These are phyloP conservation scores for Oldenlandia corymbosa DNA, from an alignment of 257 asterid species.

Conservation along the genomic window DNA sequence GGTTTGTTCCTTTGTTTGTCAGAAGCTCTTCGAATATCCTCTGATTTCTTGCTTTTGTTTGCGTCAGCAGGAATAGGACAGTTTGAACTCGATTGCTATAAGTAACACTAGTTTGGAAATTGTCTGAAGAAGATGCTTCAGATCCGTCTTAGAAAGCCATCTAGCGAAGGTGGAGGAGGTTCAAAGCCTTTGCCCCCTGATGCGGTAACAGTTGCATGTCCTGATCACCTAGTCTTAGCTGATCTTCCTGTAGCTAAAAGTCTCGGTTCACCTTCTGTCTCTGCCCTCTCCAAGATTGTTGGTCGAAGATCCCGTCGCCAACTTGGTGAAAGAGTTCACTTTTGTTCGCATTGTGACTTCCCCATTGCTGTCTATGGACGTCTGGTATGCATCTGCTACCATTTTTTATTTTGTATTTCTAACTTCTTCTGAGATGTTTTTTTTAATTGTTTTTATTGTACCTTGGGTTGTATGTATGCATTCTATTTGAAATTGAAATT, in stretches of 20 bases:
- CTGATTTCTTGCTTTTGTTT: neutral
- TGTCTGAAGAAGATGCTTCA: conserved; percentile 62
- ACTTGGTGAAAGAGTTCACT: conserved; percentile 92
- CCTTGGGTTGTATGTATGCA: neutral
- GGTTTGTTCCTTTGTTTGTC: neutral
- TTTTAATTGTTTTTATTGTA: neutral
- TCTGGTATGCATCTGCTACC: conserved; percentile 46
- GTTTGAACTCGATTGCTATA: neutral
- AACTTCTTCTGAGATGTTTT: neutral
- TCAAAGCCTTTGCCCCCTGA: conserved; percentile 55
- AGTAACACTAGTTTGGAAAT: neutral
- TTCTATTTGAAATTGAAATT: neutral
- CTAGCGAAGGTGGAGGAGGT: conserved; percentile 57
- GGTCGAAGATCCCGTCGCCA: conserved; percentile 95
- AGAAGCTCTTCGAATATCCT: neutral
- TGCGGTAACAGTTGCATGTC: conserved; percentile 87
- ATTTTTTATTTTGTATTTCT: neutral
- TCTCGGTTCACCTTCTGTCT: conserved; percentile 55
- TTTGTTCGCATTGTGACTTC: conserved; percentile 80
- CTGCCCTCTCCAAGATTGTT: conserved; percentile 53
- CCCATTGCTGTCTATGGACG: conserved; percentile 97
- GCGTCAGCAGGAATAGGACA: neutral
- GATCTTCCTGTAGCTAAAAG: conserved; percentile 97
- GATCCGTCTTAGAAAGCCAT: conserved; percentile 91
- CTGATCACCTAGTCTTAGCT: conserved; percentile 88